Percentiles rank a stretch among this genome's conserved stretches.
Evolutionary conservation across 2,329 filamentous ascomycete genomes (phyloP).

Genomic region (Mollisia scopiformis): DNA sequence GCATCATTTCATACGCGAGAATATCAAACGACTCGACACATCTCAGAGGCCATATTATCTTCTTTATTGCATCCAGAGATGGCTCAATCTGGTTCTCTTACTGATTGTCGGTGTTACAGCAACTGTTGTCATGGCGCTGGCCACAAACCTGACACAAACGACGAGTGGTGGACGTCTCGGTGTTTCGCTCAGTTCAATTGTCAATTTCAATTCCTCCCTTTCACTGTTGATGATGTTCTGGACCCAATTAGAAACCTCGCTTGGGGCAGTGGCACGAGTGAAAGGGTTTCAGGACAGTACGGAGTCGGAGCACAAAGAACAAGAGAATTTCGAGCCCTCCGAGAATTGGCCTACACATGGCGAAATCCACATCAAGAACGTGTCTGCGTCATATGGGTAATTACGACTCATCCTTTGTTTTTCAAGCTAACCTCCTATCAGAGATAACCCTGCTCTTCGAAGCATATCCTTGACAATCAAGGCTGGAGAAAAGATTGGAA

Average conservation of each 20-base stretch:
- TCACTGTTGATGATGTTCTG: constrained; percentile 41
- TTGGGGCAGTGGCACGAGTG: constrained; percentile 59
- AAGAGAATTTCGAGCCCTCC: constrained; percentile 10
- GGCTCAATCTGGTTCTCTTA: constrained; percentile 61
- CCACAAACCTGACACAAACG: constrained; percentile 11
- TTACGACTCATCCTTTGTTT: background rate
- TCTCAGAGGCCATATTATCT: constrained; percentile 62
- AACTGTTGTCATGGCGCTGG: constrained; percentile 24
- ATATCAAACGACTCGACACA: constrained; percentile 49
- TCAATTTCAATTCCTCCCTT: constrained; percentile 23
- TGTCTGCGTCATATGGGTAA: constrained; percentile 30
- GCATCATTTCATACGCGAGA: constrained; percentile 45
- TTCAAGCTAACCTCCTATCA: constrained; percentile 1
- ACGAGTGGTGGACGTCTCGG: constrained; percentile 25
- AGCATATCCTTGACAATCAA: constrained; percentile 43
- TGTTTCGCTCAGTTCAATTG: constrained; percentile 22
- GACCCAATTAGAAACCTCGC: constrained; percentile 60
- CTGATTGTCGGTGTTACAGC: constrained; percentile 29
- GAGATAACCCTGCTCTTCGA: constrained; percentile 28
- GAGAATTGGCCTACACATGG: constrained; percentile 26
- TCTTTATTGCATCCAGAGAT: constrained; percentile 58
- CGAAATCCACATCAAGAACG: constrained; percentile 24
- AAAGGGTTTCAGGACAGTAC: constrained; percentile 52
- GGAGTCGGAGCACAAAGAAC: constrained; percentile 39
- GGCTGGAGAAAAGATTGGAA: constrained; percentile 52